Evolutionary conservation across 768 basidiomycete species (phyloP).

Genomic region (Sutorius australiensis): DNA sequence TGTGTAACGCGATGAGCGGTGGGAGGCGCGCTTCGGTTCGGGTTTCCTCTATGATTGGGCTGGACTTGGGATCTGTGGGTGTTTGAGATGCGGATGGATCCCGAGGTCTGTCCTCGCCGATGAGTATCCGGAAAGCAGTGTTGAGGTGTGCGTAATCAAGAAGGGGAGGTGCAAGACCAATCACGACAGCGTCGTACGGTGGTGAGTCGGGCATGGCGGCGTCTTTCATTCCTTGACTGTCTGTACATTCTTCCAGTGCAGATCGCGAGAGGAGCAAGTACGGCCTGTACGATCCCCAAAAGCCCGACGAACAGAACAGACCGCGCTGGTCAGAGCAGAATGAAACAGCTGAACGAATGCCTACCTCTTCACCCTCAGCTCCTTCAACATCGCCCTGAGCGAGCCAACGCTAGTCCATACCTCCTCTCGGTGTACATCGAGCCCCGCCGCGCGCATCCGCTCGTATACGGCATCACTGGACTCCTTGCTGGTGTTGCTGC

Average conservation of each 20-base stretch:
- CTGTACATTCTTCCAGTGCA: conserved; percentile 40
- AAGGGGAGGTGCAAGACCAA: conserved; percentile 52
- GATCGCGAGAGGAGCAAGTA: conserved; percentile 54
- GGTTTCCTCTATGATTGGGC: too few relatives aligned
- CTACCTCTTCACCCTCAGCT: conserved; percentile 41
- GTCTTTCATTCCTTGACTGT: neutral
- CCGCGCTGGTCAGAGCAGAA: neutral
- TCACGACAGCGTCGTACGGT: conserved; percentile 55
- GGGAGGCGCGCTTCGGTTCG: neutral
- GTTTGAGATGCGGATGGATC: neutral
- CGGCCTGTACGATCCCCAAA: conserved; percentile 31
- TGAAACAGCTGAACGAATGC: neutral
- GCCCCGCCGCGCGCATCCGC: conserved; percentile 46
- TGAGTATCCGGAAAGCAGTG: conserved; percentile 62
- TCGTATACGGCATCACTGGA: conserved; percentile 42
- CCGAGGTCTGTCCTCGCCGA: conserved; percentile 33
- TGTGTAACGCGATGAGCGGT: conserved; percentile 58
- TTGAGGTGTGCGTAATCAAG: conserved; percentile 58
- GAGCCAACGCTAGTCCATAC: conserved; percentile 66
- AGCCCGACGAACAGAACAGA: neutral
- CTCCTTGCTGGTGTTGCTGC: conserved; percentile 71
- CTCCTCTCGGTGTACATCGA: conserved; percentile 43
- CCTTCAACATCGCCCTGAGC: conserved; percentile 43
- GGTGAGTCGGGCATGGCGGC: neutral
- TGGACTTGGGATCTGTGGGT: too few relatives aligned